Percentiles rank a stretch among this genome's conserved stretches.
These are phyloP conservation scores for Umbelopsis sp. DNA, from an alignment of 371 early-diverging fungal genomes.

Conservation along the genomic window DNA sequence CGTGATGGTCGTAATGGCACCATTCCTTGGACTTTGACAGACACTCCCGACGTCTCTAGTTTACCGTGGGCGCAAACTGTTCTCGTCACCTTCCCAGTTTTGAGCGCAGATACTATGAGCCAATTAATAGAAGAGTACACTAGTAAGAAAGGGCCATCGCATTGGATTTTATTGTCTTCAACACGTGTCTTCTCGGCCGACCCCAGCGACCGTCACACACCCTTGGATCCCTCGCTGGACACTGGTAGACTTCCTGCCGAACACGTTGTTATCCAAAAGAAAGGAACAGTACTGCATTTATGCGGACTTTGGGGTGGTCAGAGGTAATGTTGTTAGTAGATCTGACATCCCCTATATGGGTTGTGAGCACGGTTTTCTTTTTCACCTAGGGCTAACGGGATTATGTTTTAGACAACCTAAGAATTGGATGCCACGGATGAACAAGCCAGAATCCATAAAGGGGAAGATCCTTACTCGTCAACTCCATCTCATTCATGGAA, in stretches of 20 bases:
- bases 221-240: constrained; percentile 38
- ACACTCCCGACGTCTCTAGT: constrained; percentile 25
- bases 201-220: constrained; percentile 41
- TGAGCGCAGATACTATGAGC: constrained; percentile 30
- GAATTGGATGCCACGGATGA: constrained; percentile 48
- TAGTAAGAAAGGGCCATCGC: constrained; percentile 19
- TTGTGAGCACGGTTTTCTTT: no score
- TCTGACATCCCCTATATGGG: not conserved
- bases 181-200: constrained; percentile 40
- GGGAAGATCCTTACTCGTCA: constrained; percentile 42
- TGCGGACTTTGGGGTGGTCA: constrained; percentile 49
- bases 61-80: constrained; percentile 45
- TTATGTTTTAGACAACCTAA: constrained; percentile 25
- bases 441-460: constrained; percentile 33
- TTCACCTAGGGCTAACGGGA: no score
- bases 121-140: constrained; percentile 38
- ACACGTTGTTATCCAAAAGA: constrained; percentile 28
- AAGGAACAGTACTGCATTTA: constrained; percentile 47
- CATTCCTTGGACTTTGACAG: constrained; percentile 39
- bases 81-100: constrained; percentile 45
- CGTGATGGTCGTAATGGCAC: constrained; percentile 49
- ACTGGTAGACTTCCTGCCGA: constrained; percentile 44
- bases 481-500: constrained; percentile 50
- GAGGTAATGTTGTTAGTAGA: constrained; percentile 27
- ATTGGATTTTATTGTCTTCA: constrained; percentile 48